These are phyloP conservation scores for Thielaviopsis ethacetica DNA, from an alignment of 2,329 filamentous ascomycete genomes.

Conservation along the genomic window DNA sequence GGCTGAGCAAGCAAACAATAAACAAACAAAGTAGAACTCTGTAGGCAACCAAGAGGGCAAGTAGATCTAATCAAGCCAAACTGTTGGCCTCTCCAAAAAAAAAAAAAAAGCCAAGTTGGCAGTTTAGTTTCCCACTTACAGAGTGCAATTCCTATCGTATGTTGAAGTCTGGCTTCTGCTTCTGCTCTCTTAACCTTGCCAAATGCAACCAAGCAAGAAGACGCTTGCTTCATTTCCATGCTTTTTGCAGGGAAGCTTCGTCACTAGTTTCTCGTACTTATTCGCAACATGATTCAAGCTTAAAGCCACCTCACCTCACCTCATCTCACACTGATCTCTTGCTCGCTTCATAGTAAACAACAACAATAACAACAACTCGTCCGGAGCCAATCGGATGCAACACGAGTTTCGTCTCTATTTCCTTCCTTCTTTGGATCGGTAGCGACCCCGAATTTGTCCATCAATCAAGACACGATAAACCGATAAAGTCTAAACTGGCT, in stretches of 20 bases:
- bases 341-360: too few relatives aligned
- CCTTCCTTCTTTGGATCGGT: too few relatives aligned
- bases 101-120: background rate
- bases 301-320: too few relatives aligned
- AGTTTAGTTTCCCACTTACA: background rate
- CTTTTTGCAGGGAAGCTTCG: background rate
- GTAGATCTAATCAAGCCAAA: background rate
- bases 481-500: background rate
- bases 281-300: too few relatives aligned
- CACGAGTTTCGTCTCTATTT: too few relatives aligned
- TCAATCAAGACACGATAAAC: too few relatives aligned
- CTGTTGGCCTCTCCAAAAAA: background rate
- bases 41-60: background rate
- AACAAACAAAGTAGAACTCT: background rate
- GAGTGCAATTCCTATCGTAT: background rate
- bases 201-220: background rate
- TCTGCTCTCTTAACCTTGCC: background rate
- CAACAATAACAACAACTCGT: too few relatives aligned
- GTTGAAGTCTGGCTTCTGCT: background rate
- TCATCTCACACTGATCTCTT: too few relatives aligned
- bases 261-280: background rate
- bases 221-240: too few relatives aligned
- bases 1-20: background rate
- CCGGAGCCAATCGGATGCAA: too few relatives aligned
- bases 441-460: background rate